Base-by-base conservation (phyloP, 164 flowering plant species). In the Kingdonia uniflora region DNA sequence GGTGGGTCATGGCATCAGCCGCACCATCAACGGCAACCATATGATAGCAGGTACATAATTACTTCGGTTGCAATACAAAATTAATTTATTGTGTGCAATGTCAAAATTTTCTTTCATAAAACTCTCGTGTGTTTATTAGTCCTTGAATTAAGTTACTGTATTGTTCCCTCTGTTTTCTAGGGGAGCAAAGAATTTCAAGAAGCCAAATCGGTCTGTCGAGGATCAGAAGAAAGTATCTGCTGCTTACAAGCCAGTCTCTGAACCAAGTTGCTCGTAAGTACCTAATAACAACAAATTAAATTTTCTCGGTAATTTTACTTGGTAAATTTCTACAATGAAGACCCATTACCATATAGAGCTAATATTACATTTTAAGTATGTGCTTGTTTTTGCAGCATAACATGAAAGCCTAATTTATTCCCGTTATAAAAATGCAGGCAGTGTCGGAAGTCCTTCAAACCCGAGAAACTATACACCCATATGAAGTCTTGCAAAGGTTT, bases 401-500 rank as follows among this genome's bases (percentile, higher is more conserved):
- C 44, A 41, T 21, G 17, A 44, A 17, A 11, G 22, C 12, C 48
- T 16, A 44, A 44, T 10, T 19, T 11, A 21, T 39, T 20, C 1
- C 3, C 23, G 14, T n/a, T 45, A 26, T 40, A 14, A 38, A 53
- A 46, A n/a, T 68, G 57, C 80, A 84, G 96, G 72, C 87, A 80
- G 66, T 87, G 96, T 52, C 80, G 92, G 58, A 84, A 76, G 67
- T 17, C 64, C 20, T 84, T 87, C 68, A 80, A 75, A 59, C 96
- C 96, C 15, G 85, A 87, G 69, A 82, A 74, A 58, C 37, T 87
- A 65, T 82, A 82, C 53, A 2, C 71, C 4, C 95, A 87, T 54
- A 84, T 87, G 92, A 79, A 68, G 60, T 77, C 85, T 20, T 87
- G 92, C 50, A 80, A 57, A 55, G 92, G 89, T 45, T 59, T 76